Conservation (phyloP, 768 basidiomycete species). For the Trametes cingulata region DNA sequence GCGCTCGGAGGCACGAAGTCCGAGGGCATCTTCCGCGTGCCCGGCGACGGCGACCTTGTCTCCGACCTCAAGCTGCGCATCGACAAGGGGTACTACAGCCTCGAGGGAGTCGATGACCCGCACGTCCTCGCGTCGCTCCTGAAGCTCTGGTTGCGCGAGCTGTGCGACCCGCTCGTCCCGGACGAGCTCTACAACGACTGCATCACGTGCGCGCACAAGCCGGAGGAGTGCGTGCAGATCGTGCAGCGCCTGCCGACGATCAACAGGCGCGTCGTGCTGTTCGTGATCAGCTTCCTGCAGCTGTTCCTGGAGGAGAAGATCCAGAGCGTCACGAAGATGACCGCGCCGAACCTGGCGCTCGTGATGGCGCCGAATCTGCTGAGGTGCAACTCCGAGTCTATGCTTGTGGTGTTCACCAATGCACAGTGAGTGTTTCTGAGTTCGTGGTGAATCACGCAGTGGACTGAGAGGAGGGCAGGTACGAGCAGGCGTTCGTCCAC, state of each 20-base stretch:
- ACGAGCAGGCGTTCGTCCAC: slow-evolving; percentile 87
- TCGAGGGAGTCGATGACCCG: slow-evolving; percentile 88
- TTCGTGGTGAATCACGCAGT: neutral
- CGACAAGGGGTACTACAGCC: slow-evolving; percentile 87
- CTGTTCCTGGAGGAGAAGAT: slow-evolving; percentile 81
- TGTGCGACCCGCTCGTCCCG: slow-evolving; percentile 90
- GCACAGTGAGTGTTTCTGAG: slow-evolving; percentile 63
- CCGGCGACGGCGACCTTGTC: slow-evolving; percentile 87
- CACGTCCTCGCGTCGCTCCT: slow-evolving; percentile 87
- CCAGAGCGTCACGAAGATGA: slow-evolving; percentile 82
- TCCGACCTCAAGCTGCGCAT: slow-evolving; percentile 88
- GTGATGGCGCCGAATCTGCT: slow-evolving; percentile 93
- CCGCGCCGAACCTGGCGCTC: slow-evolving; percentile 80
- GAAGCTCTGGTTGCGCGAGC: slow-evolving; percentile 92
- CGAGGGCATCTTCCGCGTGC: slow-evolving; percentile 92
- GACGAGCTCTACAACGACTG: slow-evolving; percentile 92
- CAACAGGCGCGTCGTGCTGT: slow-evolving; percentile 83
- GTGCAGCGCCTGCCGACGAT: slow-evolving; percentile 79
- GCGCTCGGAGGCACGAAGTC: slow-evolving; percentile 81
- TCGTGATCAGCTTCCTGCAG: slow-evolving; percentile 89
- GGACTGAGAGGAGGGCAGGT: slow-evolving; percentile 43
- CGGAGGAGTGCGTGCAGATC: slow-evolving; percentile 70
- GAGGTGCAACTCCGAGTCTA: slow-evolving; percentile 83
- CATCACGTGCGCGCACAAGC: slow-evolving; percentile 65
- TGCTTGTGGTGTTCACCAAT: slow-evolving; percentile 89